A percentile compares a stretch with the other conserved stretches of the same genome.
Evolutionary conservation across 2,329 filamentous ascomycete species (phyloP).

Genomic region (Neonectria punicea): DNA sequence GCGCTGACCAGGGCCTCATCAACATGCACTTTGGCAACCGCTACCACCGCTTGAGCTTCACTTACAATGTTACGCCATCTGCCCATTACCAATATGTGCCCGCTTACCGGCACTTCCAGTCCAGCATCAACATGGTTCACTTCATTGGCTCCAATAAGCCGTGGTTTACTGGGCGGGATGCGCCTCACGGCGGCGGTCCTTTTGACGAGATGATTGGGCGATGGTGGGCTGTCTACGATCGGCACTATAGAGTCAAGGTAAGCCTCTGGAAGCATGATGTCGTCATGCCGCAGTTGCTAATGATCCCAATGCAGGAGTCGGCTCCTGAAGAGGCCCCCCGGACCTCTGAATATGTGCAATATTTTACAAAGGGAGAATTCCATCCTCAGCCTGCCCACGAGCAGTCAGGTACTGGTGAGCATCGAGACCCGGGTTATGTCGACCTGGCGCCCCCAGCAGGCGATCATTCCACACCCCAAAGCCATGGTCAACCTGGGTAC

Average conservation of each 20-base stretch:
- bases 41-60: slow-evolving; percentile 91
- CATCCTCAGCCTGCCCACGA: slow-evolving; percentile 37
- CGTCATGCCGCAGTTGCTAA: slow-evolving; percentile 15
- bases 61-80: slow-evolving; percentile 96
- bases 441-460: slow-evolving; percentile 30
- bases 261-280: slow-evolving; percentile 34
- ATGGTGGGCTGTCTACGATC: slow-evolving; percentile 97
- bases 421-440: slow-evolving; percentile 39
- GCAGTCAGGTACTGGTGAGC: slow-evolving; percentile 37
- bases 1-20: slow-evolving; percentile 92
- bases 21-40: slow-evolving; percentile 91
- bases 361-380: slow-evolving; percentile 66
- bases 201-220: slow-evolving; percentile 86
- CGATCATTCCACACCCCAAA: slow-evolving; percentile 33
- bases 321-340: slow-evolving; percentile 21
- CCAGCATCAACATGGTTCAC: slow-evolving; percentile 88
- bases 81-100: slow-evolving; percentile 98
- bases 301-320: slow-evolving; percentile 30
- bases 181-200: slow-evolving; percentile 65
- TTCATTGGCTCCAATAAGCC: slow-evolving; percentile 95
- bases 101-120: slow-evolving; percentile 92
- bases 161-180: slow-evolving; percentile 75
- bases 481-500: slow-evolving; percentile 26
- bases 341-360: slow-evolving; percentile 57
- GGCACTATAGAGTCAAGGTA: slow-evolving; percentile 75